Conservation (phyloP, 192 early-diverging fungal genomes). For the Phycomyces nitens region DNA sequence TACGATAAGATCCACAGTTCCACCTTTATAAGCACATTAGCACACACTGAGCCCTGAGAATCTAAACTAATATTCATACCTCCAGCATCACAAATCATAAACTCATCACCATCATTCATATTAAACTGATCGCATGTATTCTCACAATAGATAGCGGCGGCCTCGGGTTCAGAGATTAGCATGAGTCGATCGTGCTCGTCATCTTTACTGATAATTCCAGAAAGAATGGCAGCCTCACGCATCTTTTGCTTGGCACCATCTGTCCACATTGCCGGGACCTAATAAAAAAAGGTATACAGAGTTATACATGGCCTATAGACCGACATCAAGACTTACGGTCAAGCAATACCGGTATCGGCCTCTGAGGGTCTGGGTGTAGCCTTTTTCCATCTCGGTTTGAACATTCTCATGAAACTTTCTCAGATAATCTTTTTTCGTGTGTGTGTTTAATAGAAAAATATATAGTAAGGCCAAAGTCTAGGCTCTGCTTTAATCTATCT, state of each 20-base stretch:
- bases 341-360: constrained; percentile 29
- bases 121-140: constrained; percentile 51
- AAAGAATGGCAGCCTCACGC: constrained; percentile 45
- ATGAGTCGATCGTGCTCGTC: constrained; percentile 42
- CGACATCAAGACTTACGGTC: constrained; percentile 18
- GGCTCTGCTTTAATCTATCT: neutral
- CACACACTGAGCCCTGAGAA: too few species aligned
- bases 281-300: neutral
- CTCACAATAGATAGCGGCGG: constrained; percentile 52
- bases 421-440: constrained; percentile 41
- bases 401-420: constrained; percentile 37
- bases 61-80: constrained; percentile 23
- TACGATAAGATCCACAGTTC: constrained; percentile 51
- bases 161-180: constrained; percentile 52
- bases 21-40: constrained; percentile 22
- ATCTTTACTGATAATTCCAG: constrained; percentile 40
- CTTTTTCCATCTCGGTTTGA: constrained; percentile 35
- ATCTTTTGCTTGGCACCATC: constrained; percentile 49
- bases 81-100: constrained; percentile 55
- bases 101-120: constrained; percentile 45
- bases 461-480: too few species aligned
- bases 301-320: neutral
- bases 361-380: constrained; percentile 23
- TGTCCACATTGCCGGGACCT: constrained; percentile 51
- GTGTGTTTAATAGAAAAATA: too few species aligned